These are phyloP conservation scores for Fusarium paranaense DNA, from an alignment of 2,329 filamentous ascomycete species.

Conservation along the genomic window DNA sequence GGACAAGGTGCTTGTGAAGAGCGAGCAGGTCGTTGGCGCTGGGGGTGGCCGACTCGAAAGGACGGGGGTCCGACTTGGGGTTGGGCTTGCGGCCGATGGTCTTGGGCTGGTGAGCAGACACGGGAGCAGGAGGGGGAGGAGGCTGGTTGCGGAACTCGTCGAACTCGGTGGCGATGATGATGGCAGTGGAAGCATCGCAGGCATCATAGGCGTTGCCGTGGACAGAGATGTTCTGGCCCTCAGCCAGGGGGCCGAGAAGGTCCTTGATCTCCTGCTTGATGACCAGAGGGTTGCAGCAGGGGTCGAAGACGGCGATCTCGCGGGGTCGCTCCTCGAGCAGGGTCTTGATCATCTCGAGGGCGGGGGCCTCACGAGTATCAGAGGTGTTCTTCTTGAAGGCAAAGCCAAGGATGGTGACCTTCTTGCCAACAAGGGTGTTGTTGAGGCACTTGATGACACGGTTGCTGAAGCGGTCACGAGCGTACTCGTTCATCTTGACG, in stretches of 20 bases:
- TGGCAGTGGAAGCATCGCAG: conserved; percentile 60
- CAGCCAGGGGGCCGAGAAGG: conserved; percentile 53
- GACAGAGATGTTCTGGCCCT: conserved; percentile 59
- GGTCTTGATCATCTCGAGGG: conserved; percentile 74
- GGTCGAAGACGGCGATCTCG: conserved; percentile 77
- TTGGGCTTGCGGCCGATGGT: conserved; percentile 52
- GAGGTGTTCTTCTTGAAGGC: conserved; percentile 85
- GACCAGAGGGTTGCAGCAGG: conserved; percentile 66
- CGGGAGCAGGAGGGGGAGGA: conserved; percentile 46
- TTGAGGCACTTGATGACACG: conserved; percentile 75
- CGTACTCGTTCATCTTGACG: conserved; percentile 81
- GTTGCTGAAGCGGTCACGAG: conserved; percentile 75
- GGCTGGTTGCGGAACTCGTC: conserved; percentile 65
- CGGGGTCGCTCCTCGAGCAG: conserved; percentile 73
- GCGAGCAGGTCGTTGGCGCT: conserved; percentile 60
- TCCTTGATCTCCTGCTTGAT: conserved; percentile 63
- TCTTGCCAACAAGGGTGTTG: conserved; percentile 76
- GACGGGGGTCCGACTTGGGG: conserved; percentile 59
- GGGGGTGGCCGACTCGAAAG: conserved; percentile 53
- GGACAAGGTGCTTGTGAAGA: conserved; percentile 61
- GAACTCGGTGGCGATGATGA: conserved; percentile 68
- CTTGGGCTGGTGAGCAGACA: conserved; percentile 44
- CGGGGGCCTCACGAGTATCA: conserved; percentile 78
- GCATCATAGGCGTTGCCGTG: conserved; percentile 63
- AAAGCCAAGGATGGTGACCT: conserved; percentile 78